Base-by-base conservation (phyloP, 352 stramenopile species). In the Phytophthora idaei region DNA sequence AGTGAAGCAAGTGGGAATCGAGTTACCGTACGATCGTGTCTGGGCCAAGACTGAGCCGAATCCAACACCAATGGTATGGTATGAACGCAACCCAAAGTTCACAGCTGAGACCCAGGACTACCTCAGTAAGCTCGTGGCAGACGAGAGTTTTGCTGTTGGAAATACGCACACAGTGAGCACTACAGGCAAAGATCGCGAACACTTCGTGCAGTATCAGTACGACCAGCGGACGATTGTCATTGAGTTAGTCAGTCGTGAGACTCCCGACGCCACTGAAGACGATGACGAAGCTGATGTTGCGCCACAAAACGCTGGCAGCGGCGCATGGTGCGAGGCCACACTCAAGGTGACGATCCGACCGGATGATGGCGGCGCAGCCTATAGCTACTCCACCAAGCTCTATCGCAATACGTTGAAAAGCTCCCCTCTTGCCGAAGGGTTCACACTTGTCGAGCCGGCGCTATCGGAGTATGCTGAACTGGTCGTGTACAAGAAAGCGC, bases 401-500 rank as follows among this genome's bases (percentile, higher is more conserved):
- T 81, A 88, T 57, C 80, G 78, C 52, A 90, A 90, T 57, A 64
- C 71, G 12, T 61, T 71, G 53, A 71, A 42, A 15, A 58, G 39
- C 5, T 55, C 55, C 34, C 48, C 58, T 27, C 48, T 78, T 8
- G 49, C 29, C 2, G 39, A 64, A 14, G 67, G 63, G 2, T 78
- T 50, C 36, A 61, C 47, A 2, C 36, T 76, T 28, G 58, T 71
- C 12, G 62, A 69, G 17, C 51, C 57, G 3, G 54, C 61, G 11
- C 42, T 75, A n/a, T 62, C 44, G 4, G 34, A 77, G 15, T 82
- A 90, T 69, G 80, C 84, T 15, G 86, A 94, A 53, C 69, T 86
- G 9, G 86, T 93, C 36, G 86, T 94, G 60, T 92, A 89, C 80
- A 78, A 94, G 42, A 80, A 92, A 59, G 71, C 70, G 6, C 86